These are phyloP conservation scores for Penicillium sp. DNA, from an alignment of 2,329 filamentous ascomycete species.

Conservation along the genomic window DNA sequence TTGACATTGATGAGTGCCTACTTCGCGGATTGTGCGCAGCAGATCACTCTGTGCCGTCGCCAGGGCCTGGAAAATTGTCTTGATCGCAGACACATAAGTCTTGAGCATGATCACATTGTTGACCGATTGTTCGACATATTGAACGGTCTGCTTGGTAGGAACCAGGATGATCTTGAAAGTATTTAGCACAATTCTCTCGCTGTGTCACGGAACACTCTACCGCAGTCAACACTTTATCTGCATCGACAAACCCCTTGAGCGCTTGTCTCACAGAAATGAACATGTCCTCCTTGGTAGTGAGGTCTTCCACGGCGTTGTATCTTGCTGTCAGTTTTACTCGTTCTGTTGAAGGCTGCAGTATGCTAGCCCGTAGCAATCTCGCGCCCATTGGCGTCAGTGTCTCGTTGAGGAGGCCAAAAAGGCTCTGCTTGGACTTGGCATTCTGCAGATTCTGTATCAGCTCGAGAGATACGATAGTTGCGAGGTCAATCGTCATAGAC, in stretches of 20 bases:
- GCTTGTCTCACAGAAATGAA: conserved; percentile 75
- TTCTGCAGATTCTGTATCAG: conserved; percentile 84
- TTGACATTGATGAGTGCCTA: conserved; percentile 23
- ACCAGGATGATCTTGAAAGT: conserved; percentile 70
- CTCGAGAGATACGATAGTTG: conserved; percentile 83
- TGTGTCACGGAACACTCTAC: conserved; percentile 45
- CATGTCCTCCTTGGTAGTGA: conserved; percentile 80
- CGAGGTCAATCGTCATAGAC: conserved; percentile 93
- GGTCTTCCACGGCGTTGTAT: conserved; percentile 80
- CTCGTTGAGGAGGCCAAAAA: conserved; percentile 83
- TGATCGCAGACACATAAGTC: conserved; percentile 71
- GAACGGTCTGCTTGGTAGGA: conserved; percentile 65
- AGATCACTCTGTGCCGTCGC: conserved; percentile 64
- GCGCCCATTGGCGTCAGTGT: conserved; percentile 87
- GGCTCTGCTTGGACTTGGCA: conserved; percentile 74
- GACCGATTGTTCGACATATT: conserved; percentile 75
- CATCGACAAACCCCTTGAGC: conserved; percentile 74
- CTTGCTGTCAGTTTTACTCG: conserved; percentile 67
- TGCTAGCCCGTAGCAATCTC: conserved; percentile 78
- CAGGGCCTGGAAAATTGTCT: conserved; percentile 68
- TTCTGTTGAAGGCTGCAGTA: conserved; percentile 84
- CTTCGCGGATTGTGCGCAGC: conserved; percentile 66
- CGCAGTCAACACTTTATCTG: conserved; percentile 76
- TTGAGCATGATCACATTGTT: conserved; percentile 88
- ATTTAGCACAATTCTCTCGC: conserved; percentile 7